phyloP scores from a whole-genome alignment of 1,284 basidiomycete species.

The Ganoderma lingzhi region DNA sequence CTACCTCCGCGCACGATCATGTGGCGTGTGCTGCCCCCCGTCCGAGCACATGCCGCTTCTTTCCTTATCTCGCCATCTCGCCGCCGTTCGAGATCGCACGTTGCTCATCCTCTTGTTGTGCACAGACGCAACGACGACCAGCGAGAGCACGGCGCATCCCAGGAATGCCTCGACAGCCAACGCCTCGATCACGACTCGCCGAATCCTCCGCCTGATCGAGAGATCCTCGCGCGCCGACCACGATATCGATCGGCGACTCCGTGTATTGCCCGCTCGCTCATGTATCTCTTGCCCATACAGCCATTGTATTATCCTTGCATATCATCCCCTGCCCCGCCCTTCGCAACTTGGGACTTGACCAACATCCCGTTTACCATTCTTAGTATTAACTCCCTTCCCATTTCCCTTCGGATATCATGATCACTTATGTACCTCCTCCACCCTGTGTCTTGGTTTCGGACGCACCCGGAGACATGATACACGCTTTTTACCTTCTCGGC shows the following conservation, averaged over 20 bases:
- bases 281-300: slow-evolving; percentile 29
- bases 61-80: slow-evolving; percentile 22
- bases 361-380: not conserved
- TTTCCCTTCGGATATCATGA: slow-evolving; percentile 9
- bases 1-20: slow-evolving; percentile 8
- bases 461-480: slow-evolving; percentile 8
- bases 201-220: slow-evolving; percentile 32
- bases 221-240: not conserved
- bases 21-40: not conserved
- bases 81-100: slow-evolving; percentile 4
- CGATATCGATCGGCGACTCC: slow-evolving; percentile 9
- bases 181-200: slow-evolving; percentile 39
- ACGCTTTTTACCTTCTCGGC: not conserved
- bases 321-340: slow-evolving; percentile 5
- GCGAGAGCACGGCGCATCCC: slow-evolving; percentile 37
- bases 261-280: slow-evolving; percentile 23
- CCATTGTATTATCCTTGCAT: slow-evolving; percentile 27
- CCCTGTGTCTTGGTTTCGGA: slow-evolving; percentile 6
- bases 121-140: slow-evolving; percentile 40
- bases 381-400: not conserved
- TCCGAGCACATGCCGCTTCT: not conserved
- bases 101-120: slow-evolving; percentile 5
- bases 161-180: slow-evolving; percentile 36
- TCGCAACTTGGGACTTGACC: slow-evolving; percentile 7
- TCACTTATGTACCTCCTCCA: slow-evolving; percentile 1